Base-by-base conservation (phyloP, 352 stramenopile genomes). In the Nothophytophthora sp. region DNA sequence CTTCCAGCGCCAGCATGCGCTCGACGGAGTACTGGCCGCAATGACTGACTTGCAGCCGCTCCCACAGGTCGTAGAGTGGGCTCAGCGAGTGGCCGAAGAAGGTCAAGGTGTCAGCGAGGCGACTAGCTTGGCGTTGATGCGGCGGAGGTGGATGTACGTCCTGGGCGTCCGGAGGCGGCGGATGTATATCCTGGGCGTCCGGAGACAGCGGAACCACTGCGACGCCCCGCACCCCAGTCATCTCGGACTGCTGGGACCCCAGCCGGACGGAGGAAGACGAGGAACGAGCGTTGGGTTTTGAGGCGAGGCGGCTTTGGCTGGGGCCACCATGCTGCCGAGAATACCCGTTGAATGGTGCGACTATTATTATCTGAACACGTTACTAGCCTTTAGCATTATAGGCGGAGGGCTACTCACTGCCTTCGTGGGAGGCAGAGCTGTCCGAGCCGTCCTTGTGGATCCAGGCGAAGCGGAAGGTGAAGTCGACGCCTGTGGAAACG, bases 21-120 rank as follows among this genome's bases (percentile, higher is more conserved):
- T 70, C 63, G 9, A 73, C 55, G 6, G 63, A 76, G 29, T 73
- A 76, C 20, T 60, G 64, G 19, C 63, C 63, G n/a, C 63, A 68
- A 28, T 70, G 59, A 16, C 55, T 72, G 12, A 76, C 58, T 32
- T 70, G 58, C 7, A 73, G 45, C 10, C 39, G 47, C 28, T 73
- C 59, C 63, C 63, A 73, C 2, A 60, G 6, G 40, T 52, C 53
- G 24, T 67, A 67, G 0, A 67, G n/a, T 11, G 57, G 57, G 2
- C 50, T 39, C 0, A 67, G 7, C 0, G 51, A 67, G 40, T 30
- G 50, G 1, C 45, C 52, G 28, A 63, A 54, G 24, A 54, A 19
- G 47, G 63, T 59, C 30, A 63, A 50, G 0, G 58, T 58, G 4
- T 19, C 35, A n/a, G 34, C 30, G 3, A 63, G 36, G 34, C 53